Conservation (phyloP, 1,139 yeast genomes). For the Pichia kudriavzevii region DNA sequence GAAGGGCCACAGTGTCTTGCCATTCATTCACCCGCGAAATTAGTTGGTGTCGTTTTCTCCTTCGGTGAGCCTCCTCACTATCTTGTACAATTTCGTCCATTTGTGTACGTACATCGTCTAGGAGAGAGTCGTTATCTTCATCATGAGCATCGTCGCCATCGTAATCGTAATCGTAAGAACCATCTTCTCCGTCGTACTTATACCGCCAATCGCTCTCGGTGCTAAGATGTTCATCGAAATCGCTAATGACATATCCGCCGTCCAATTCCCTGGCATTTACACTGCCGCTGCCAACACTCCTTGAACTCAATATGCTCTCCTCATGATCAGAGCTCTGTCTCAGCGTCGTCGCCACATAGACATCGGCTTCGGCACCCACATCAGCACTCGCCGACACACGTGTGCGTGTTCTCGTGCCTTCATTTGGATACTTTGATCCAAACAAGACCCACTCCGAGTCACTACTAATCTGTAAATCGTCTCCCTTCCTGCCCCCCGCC, state of each 20-base stretch:
- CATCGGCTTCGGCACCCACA: too few relatives aligned
- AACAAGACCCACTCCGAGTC: constrained; percentile 11
- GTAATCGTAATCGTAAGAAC: neutral
- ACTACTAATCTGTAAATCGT: too few relatives aligned
- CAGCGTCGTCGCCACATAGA: constrained; percentile 1
- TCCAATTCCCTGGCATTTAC: neutral
- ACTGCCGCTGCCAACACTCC: constrained; percentile 5
- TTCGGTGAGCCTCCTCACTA: neutral
- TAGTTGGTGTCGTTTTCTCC: constrained; percentile 7
- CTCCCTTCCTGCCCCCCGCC: too few relatives aligned
- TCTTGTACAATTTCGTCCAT: neutral
- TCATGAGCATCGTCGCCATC: constrained; percentile 2
- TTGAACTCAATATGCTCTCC: constrained; percentile 9
- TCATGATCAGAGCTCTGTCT: neutral
- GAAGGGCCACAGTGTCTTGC: constrained; percentile 2
- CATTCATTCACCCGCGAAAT: constrained; percentile 10
- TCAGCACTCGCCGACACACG: too few relatives aligned
- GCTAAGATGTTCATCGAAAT: constrained; percentile 6
- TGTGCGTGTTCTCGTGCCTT: too few relatives aligned
- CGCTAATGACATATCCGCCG: constrained; percentile 7
- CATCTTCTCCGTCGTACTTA: constrained; percentile 4
- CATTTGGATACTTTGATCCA: too few relatives aligned
- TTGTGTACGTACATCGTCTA: constrained; percentile 6
- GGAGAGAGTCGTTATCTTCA: constrained; percentile 8
- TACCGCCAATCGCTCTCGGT: too few relatives aligned